Evolutionary conservation across 441 rosid genomes (phyloP).

Genomic region (Raphanus hybrid): DNA sequence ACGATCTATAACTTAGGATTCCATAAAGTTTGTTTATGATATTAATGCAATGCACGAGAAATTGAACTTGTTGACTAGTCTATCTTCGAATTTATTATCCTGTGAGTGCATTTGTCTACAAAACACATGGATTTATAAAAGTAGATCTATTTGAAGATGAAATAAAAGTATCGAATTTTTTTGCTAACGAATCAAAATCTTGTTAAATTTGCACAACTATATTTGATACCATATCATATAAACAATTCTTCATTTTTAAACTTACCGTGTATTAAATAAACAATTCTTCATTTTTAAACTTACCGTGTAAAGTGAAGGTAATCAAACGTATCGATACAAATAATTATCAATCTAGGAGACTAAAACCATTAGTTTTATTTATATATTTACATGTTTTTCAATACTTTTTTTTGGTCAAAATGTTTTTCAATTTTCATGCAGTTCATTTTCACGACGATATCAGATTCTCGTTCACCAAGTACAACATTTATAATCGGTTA

Average conservation of each 20-base stretch:
- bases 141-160: slow-evolving; percentile 1
- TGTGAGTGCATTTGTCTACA: slow-evolving; percentile 3
- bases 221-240: neutral
- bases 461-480: slow-evolving; percentile 26
- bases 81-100: slow-evolving; percentile 19
- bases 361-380: neutral
- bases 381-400: neutral
- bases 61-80: slow-evolving; percentile 37
- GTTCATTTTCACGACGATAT: slow-evolving; percentile 8
- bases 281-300: neutral
- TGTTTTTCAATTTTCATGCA: neutral
- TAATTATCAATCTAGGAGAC: neutral
- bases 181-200: neutral
- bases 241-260: neutral
- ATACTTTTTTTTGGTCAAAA: no score
- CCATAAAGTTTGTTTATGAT: slow-evolving; percentile 31
- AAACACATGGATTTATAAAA: slow-evolving; percentile 13
- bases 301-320: neutral
- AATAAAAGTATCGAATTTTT: neutral
- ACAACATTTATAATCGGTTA: neutral
- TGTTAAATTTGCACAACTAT: neutral
- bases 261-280: neutral
- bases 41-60: slow-evolving; percentile 39
- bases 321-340: neutral
- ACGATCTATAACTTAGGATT: slow-evolving; percentile 29